phyloP scores from a whole-genome alignment of 352 stramenopile genomes.

The Halophytophthora polymorphica region DNA sequence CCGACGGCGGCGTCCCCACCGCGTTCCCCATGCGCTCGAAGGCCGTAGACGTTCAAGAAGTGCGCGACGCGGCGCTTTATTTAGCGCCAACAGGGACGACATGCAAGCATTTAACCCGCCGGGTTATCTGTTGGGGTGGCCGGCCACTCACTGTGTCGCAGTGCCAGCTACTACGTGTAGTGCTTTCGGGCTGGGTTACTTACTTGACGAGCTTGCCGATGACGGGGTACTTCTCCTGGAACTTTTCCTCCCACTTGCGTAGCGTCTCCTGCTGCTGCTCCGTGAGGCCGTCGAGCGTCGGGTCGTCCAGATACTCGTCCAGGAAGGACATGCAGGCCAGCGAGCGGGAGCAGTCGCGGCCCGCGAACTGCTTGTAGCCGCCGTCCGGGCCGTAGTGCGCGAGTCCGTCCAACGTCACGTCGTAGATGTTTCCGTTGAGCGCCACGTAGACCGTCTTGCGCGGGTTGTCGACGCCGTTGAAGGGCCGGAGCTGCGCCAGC shows the following conservation, averaged over 20 bases:
- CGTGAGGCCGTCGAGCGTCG: conserved; percentile 88
- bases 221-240: conserved; percentile 93
- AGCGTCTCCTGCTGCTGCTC: conserved; percentile 93
- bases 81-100: too few species aligned
- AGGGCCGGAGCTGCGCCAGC: conserved; percentile 78
- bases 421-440: conserved; percentile 94
- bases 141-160: too few species aligned
- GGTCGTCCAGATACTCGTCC: conserved; percentile 91
- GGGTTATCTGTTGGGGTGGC: too few species aligned
- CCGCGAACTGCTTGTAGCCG: conserved; percentile 95
- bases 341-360: conserved; percentile 92
- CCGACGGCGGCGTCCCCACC: conserved; percentile 23
- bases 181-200: too few species aligned
- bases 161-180: too few species aligned
- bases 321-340: conserved; percentile 97
- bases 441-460: conserved; percentile 93
- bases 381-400: conserved; percentile 93
- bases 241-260: conserved; percentile 95
- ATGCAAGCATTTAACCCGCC: too few species aligned
- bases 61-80: background rate
- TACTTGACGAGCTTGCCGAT: conserved; percentile 80
- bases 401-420: conserved; percentile 93
- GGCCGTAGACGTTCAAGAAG: too few species aligned
- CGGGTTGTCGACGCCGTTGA: conserved; percentile 81
- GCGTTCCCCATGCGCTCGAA: conserved; percentile 26